Base-by-base conservation (phyloP, 345 rosid species). In the Cardamine resedifolia region DNA sequence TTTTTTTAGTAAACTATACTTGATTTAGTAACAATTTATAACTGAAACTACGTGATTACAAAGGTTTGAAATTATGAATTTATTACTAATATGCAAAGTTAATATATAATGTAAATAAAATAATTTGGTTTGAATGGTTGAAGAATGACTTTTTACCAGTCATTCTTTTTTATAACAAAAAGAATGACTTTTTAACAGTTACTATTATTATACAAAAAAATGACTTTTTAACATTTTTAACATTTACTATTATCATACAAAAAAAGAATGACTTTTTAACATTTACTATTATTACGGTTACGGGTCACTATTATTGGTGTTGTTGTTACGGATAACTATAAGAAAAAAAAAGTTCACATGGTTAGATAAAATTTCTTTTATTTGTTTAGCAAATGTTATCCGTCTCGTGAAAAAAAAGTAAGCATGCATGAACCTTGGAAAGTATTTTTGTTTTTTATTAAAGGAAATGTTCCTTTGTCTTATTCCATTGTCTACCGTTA, bases 351-450 rank as follows among this genome's bases (percentile, higher is more conserved):
- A 38, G 44, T 28, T 41, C 47, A n/a, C 26, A 43, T 52, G 61
- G 76, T 72, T 72, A 55, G 57, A 64, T 53, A 63, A 39, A 36
- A 27, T 50, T 31, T 52, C 15, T 21, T 52, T 52, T 64, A 30
- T 72, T 53, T 44, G 44, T 27, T 27, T 74, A 58, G 23, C 43
- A 65, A 58, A 50, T 75, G 78, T 51, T 74, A 58, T 74, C 61
- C 67, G 51, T 43, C 68, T 59, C 78, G 57, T 68, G 78, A 60
- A 67, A 67, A 27, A 55, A 49, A 34, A 16, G 39, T 58, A 50
- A 51, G 73, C 73, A 75, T 75, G 78, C 78, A 67, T 74, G 78
- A 75, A 75, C 73, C 78, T 75, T 41, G 48, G 38, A 75, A 75
- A 68, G 43, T 51, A 27, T 34, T 26, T 10, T 18, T 57, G n/a